Percentiles rank a stretch among this genome's conserved stretches.
Evolutionary conservation across 75 land plant species (phyloP).

Genomic region (Cupressus sempervirens): DNA sequence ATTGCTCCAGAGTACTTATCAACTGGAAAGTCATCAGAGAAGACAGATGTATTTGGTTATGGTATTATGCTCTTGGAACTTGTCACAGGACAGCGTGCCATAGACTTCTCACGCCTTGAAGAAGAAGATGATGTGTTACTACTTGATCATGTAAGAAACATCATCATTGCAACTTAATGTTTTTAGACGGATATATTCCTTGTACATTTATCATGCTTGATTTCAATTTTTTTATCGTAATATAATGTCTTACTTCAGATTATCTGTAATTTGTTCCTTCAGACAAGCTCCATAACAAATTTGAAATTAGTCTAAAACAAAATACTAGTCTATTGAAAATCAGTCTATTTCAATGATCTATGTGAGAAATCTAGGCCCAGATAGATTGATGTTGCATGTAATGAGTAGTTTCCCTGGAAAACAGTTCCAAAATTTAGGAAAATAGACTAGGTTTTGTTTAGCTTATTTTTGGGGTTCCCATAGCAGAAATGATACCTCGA

Average conservation of each 20-base stretch:
- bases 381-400: not conserved
- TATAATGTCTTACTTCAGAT: not conserved
- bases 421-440: not conserved
- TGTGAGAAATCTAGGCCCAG: not conserved
- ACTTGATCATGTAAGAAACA: slow-evolving; percentile 46
- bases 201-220: not conserved
- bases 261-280: not conserved
- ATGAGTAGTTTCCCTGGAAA: not conserved
- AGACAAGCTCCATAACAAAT: not conserved
- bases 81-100: slow-evolving; percentile 49
- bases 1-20: slow-evolving; percentile 68
- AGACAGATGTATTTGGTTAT: slow-evolving; percentile 65
- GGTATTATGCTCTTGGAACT: slow-evolving; percentile 49
- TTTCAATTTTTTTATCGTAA: too few relatives aligned
- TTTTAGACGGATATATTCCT: not conserved
- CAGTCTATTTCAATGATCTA: not conserved
- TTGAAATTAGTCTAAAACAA: not conserved
- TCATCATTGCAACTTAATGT: not conserved
- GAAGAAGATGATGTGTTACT: slow-evolving; percentile 55
- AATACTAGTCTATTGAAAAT: not conserved
- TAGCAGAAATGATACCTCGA: not conserved
- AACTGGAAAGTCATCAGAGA: slow-evolving; percentile 63
- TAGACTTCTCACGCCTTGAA: slow-evolving; percentile 41
- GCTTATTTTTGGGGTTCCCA: not conserved
- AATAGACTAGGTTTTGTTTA: not conserved